Conservation (phyloP, 2,329 filamentous ascomycete species). For the Periconia sp. region DNA sequence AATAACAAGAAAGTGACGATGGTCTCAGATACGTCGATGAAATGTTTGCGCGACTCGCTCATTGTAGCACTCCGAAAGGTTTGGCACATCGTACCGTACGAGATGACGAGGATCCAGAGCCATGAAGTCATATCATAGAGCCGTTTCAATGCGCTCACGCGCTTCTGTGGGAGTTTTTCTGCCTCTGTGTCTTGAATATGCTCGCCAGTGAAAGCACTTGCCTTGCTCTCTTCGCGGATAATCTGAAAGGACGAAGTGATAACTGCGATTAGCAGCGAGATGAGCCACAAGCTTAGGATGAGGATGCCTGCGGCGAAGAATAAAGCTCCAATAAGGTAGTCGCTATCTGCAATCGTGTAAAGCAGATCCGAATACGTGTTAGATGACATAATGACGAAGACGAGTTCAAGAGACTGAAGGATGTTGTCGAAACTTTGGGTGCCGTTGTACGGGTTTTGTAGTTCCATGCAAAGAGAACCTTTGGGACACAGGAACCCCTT, state of each 20-base stretch:
- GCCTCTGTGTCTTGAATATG: slow-evolving; percentile 54
- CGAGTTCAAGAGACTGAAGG: slow-evolving; percentile 85
- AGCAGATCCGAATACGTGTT: slow-evolving; percentile 96
- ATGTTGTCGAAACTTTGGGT: slow-evolving; percentile 98
- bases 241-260: slow-evolving; percentile 99
- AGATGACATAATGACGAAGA: slow-evolving; percentile 98
- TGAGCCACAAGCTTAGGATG: slow-evolving; percentile 94
- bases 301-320: slow-evolving; percentile 78
- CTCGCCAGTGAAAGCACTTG: slow-evolving; percentile 87
- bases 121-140: slow-evolving; percentile 75
- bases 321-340: slow-evolving; percentile 84
- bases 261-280: slow-evolving; percentile 92
- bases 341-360: slow-evolving; percentile 90
- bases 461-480: slow-evolving; percentile 82
- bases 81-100: slow-evolving; percentile 80
- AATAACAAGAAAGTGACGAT: slow-evolving; percentile 79
- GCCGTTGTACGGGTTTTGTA: slow-evolving; percentile 76
- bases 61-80: slow-evolving; percentile 78
- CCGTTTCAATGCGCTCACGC: slow-evolving; percentile 65
- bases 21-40: slow-evolving; percentile 76
- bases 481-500: slow-evolving; percentile 91
- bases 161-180: slow-evolving; percentile 45
- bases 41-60: slow-evolving; percentile 62
- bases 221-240: slow-evolving; percentile 93
- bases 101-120: slow-evolving; percentile 82